Base-by-base conservation (phyloP, 768 basidiomycete species). In the Wakefieldia striispora region DNA sequence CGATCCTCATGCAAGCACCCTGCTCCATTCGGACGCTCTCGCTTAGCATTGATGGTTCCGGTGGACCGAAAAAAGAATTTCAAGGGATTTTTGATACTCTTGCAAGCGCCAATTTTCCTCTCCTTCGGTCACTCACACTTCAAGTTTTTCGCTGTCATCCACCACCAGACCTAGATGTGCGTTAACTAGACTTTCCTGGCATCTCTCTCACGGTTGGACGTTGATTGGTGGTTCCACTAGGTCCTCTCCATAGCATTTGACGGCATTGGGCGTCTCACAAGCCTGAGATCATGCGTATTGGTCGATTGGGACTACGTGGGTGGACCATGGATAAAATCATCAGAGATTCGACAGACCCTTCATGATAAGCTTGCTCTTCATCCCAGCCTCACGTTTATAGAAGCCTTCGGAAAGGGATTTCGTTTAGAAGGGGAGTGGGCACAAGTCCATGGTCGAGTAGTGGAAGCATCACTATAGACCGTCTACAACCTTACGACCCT, bases 41-140 rank as follows among this genome's bases (percentile, higher is more conserved):
- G 20, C 31, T 60, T 17, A 3, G 1, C 1, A 0, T 55, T 4
- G n/a, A 19, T 2, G 0, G 16, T 14, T 1, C 6, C 13, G 0
- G 1, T 11, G 34, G 11, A 11, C 2, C 1, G 4, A 11, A 2
- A 11, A n/a, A 19, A 3, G 20, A 19, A 11, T 14, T 38, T 13
- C 23, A 5, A 21, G 3, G 3, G 1, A 46, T 47, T 3, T 49
- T 60, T n/a, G 19, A 35, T 12, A 16, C 43, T 16, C 41, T 19
- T 3, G n/a, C 12, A 1, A 43, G 50, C 48, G 34, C 11, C 31
- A 51, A 38, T 1, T n/a, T 51, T 4, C 33, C 43, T 29, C 23
- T 27, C 12, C 50, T 59, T 41, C 40, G 34, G 29, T 59, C 57
- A 24, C 27, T 59, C n/a, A 44, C 38, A 16, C 20, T 55, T 17